A percentile compares a stretch with the other conserved stretches of the same genome.
Evolutionary conservation across 495 filamentous ascomycete species (phyloP).

Genomic region (Clavariopsis aquatica): DNA sequence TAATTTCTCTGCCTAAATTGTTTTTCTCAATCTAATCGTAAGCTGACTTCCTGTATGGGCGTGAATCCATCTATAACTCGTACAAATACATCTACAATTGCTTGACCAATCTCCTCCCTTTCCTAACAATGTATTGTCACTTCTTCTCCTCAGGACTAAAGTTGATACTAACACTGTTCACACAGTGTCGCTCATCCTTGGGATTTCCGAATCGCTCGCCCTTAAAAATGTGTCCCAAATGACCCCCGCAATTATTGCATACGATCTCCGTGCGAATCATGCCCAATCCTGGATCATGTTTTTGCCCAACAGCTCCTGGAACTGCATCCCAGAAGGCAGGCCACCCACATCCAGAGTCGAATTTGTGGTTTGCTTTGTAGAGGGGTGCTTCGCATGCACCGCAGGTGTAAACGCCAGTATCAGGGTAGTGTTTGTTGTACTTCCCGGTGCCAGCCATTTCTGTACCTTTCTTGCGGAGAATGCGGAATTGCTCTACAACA

Average conservation of each 20-base stretch:
- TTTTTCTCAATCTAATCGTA: no score
- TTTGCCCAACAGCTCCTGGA: constrained; percentile 80
- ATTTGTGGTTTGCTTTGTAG: constrained; percentile 88
- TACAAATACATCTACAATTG: constrained; percentile 14
- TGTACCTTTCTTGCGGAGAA: constrained; percentile 88
- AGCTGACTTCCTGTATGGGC: no score
- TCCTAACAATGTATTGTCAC: constrained; percentile 8
- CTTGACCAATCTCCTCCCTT: not conserved
- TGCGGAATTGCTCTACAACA: constrained; percentile 80
- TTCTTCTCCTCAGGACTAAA: constrained; percentile 53
- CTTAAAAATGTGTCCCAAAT: constrained; percentile 97
- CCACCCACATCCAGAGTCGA: constrained; percentile 96
- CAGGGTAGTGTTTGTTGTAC: constrained; percentile 83
- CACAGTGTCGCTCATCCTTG: constrained; percentile 95
- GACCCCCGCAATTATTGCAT: constrained; percentile 90
- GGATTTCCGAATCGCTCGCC: constrained; percentile 84
- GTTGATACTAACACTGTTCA: constrained; percentile 89
- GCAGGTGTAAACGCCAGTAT: constrained; percentile 76
- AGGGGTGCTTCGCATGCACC: constrained; percentile 83
- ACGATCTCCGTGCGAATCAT: constrained; percentile 92
- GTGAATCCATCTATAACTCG: not conserved
- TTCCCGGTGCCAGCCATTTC: constrained; percentile 76
- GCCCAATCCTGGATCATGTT: constrained; percentile 73
- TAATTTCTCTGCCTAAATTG: no score
- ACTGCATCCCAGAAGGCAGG: constrained; percentile 95